phyloP scores from a whole-genome alignment of 2,329 filamentous ascomycete species.

The Colletotrichum orbiculare region DNA sequence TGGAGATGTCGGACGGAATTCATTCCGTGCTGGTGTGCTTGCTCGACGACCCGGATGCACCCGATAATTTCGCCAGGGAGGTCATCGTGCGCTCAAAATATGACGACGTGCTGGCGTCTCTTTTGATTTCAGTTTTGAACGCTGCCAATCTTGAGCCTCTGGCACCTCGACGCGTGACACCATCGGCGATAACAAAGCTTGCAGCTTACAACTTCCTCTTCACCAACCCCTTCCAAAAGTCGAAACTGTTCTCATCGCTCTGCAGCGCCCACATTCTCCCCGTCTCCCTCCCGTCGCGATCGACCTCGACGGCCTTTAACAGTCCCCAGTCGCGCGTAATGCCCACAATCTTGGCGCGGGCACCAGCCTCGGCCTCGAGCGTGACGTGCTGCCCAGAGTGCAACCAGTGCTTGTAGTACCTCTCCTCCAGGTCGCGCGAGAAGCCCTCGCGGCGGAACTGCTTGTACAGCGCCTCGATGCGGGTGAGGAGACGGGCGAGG shows the following conservation, averaged over 20 bases:
- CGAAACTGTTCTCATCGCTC: constrained; percentile 98
- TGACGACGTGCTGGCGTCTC: too few relatives aligned
- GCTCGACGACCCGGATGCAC: too few relatives aligned
- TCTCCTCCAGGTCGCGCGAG: constrained; percentile 74
- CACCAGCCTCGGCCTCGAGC: constrained; percentile 83
- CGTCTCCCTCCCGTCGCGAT: constrained; percentile 77
- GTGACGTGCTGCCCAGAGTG: constrained; percentile 80
- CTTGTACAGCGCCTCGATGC: constrained; percentile 81
- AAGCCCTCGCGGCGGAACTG: constrained; percentile 83
- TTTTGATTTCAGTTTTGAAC: too few relatives aligned
- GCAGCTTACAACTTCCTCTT: constrained; percentile 75
- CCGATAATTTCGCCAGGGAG: too few relatives aligned
- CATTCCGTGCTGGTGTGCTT: too few relatives aligned
- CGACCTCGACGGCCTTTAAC: constrained; percentile 84
- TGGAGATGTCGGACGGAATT: too few relatives aligned
- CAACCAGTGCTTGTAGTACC: constrained; percentile 88
- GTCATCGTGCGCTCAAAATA: too few relatives aligned
- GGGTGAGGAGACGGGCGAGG: constrained; percentile 81
- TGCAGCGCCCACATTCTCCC: constrained; percentile 86
- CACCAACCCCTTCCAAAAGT: constrained; percentile 91
- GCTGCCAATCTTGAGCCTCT: too few relatives aligned
- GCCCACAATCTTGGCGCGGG: constrained; percentile 80
- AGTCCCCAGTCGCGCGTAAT: constrained; percentile 94
- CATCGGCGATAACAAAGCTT: background rate
- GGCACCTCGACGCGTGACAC: too few relatives aligned